These are phyloP conservation scores for Annona cherimola DNA, from an alignment of 164 flowering plant genomes.

Conservation along the genomic window DNA sequence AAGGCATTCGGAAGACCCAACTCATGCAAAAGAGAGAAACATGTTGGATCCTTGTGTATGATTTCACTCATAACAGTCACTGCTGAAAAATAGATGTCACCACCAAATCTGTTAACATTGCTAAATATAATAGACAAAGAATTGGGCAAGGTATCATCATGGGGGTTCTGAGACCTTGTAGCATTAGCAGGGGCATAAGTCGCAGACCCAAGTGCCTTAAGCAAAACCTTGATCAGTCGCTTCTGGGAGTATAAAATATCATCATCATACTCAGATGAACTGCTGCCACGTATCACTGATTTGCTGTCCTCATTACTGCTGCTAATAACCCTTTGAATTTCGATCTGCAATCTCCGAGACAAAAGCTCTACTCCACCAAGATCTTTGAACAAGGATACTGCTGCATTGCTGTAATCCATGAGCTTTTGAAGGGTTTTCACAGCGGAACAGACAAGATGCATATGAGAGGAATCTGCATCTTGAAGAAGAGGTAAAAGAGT, in stretches of 20 bases:
- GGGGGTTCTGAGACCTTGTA: slow-evolving; percentile 53
- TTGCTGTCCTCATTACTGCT: slow-evolving; percentile 31
- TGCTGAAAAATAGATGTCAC: slow-evolving; percentile 89
- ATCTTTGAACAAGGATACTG: slow-evolving; percentile 84
- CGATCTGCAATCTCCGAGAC: slow-evolving; percentile 68
- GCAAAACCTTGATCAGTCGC: slow-evolving; percentile 75
- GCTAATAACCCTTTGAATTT: slow-evolving; percentile 68
- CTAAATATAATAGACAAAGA: slow-evolving; percentile 66
- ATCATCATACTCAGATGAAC: slow-evolving; percentile 29
- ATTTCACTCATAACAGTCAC: slow-evolving; percentile 98
- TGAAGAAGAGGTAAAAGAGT: slow-evolving; percentile 92
- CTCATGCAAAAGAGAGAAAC: slow-evolving; percentile 66
- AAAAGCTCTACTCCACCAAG: slow-evolving; percentile 90
- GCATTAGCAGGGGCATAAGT: slow-evolving; percentile 84
- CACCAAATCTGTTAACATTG: slow-evolving; percentile 80
- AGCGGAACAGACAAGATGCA: slow-evolving; percentile 86
- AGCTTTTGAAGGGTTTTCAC: slow-evolving; percentile 95
- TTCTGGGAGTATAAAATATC: slow-evolving; percentile 65
- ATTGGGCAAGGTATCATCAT: slow-evolving; percentile 65
- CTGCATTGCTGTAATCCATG: slow-evolving; percentile 94
- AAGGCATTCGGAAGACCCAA: slow-evolving; percentile 94
- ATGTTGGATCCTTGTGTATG: slow-evolving; percentile 97
- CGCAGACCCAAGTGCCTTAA: slow-evolving; percentile 97
- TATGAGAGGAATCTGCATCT: slow-evolving; percentile 60
- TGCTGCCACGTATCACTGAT: slow-evolving; percentile 46